Evolutionary conservation across 257 asterid species (phyloP).

Genomic region (Solanum etuberosum): DNA sequence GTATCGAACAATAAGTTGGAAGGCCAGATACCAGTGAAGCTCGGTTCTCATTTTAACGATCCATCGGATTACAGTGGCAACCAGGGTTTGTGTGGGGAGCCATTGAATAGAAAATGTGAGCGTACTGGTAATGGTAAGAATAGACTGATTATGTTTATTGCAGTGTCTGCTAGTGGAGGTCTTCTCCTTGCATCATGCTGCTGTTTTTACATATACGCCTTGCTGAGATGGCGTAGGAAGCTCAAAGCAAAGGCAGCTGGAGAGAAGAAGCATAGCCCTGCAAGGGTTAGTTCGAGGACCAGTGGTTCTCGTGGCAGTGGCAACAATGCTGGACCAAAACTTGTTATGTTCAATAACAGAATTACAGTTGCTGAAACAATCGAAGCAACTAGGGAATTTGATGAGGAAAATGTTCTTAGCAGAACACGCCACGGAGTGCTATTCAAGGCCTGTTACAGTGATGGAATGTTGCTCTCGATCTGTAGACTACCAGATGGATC

Average conservation of each 20-base stretch:
- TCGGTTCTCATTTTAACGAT: conserved; percentile 40
- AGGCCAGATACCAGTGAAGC: conserved; percentile 41
- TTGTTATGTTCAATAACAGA: conserved; percentile 58
- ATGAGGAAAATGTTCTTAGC: conserved; percentile 57
- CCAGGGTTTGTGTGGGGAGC: conserved; percentile 50
- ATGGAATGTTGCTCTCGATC: conserved; percentile 63
- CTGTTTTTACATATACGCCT: conserved; percentile 50
- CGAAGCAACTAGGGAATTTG: conserved; percentile 63
- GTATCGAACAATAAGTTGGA: conserved; percentile 47
- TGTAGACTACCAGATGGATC: conserved; percentile 42
- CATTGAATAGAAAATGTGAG: conserved; percentile 35
- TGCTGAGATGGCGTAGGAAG: conserved; percentile 64
- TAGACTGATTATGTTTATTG: conserved; percentile 43
- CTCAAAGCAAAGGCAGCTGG: conserved; percentile 27
- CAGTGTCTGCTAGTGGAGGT: conserved; percentile 54
- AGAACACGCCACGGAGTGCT: conserved; percentile 51
- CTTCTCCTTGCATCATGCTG: conserved; percentile 49
- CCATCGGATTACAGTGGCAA: conserved; percentile 40
- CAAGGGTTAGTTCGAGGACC: conserved; percentile 51
- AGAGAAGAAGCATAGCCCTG: conserved; percentile 60
- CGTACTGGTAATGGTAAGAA: conserved; percentile 20
- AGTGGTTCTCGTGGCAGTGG: conserved; percentile 63
- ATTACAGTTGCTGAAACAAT: conserved; percentile 60
- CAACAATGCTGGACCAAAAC: conserved; percentile 48
- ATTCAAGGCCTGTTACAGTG: conserved; percentile 57